A percentile compares a stretch with the other conserved stretches of the same genome.
These are phyloP conservation scores for Chalciporus chontae DNA, from an alignment of 768 basidiomycete species.

Conservation along the genomic window DNA sequence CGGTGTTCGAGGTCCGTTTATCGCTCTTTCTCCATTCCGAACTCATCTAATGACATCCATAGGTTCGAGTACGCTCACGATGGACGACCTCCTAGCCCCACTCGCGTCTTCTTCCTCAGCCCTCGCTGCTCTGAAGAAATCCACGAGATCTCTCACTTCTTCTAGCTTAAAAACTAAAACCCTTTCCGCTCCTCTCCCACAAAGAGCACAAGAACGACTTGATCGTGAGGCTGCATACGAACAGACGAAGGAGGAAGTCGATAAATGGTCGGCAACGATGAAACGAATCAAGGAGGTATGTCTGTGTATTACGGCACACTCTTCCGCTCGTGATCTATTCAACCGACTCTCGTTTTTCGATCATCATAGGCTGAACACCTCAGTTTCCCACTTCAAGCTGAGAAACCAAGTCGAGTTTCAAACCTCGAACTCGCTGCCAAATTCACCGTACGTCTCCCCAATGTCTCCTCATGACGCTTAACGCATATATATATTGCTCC, in stretches of 20 bases:
- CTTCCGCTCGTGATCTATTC: background rate
- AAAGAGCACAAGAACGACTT: conserved; percentile 81
- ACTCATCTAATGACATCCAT: background rate
- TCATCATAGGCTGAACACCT: conserved; percentile 71
- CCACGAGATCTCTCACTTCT: conserved; percentile 59
- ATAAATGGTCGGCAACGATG: conserved; percentile 93
- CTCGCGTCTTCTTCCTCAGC: conserved; percentile 57
- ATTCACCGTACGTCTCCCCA: conserved; percentile 61
- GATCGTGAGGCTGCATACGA: conserved; percentile 95
- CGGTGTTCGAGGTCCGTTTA: conserved; percentile 49
- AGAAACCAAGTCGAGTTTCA: conserved; percentile 52
- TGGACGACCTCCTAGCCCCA: conserved; percentile 76
- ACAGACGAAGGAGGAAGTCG: conserved; percentile 85
- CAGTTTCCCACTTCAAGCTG: conserved; percentile 79
- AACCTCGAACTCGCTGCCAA: conserved; percentile 76
- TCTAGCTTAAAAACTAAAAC: conserved; percentile 54
- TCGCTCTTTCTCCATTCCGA: background rate
- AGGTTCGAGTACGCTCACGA: conserved; percentile 54
- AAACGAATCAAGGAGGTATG: conserved; percentile 89
- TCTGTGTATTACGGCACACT: conserved; percentile 9
- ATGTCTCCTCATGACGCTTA: background rate
- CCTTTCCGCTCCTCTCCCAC: conserved; percentile 80
- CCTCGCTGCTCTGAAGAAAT: conserved; percentile 64
- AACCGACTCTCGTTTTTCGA: conserved; percentile 1
- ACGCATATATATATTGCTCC: background rate